These are phyloP conservation scores for Solanum piurae DNA, from an alignment of 257 asterid genomes.

Conservation along the genomic window DNA sequence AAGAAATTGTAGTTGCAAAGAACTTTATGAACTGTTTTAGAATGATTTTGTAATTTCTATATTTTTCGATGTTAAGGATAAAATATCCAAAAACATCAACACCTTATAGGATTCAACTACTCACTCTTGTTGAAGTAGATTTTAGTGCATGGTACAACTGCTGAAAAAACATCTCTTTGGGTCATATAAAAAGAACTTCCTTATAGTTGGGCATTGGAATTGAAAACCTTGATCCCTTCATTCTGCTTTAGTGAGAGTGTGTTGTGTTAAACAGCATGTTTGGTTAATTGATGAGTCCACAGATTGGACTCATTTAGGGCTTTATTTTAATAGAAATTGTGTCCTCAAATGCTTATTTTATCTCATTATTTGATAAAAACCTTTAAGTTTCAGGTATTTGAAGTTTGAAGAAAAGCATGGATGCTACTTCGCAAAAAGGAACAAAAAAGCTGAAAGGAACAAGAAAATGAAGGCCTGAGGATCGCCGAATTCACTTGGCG, in stretches of 20 bases:
- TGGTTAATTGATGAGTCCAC: too few species aligned
- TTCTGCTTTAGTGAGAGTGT: not conserved
- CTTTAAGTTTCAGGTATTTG: too few species aligned
- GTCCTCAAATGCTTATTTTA: too few species aligned
- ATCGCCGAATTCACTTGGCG: too few species aligned
- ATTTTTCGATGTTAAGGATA: constrained; percentile 44
- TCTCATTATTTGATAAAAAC: too few species aligned
- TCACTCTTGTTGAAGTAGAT: constrained; percentile 31
- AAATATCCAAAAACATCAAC: constrained; percentile 32
- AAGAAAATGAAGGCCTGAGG: too few species aligned
- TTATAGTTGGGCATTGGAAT: not conserved
- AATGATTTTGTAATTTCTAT: constrained; percentile 50
- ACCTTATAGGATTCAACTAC: constrained; percentile 45
- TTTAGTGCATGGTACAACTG: constrained; percentile 23
- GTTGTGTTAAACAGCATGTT: constrained; percentile 3
- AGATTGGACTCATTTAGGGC: too few species aligned
- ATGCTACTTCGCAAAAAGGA: too few species aligned
- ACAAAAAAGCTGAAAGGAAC: too few species aligned
- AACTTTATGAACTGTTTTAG: constrained; percentile 60
- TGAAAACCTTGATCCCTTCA: not conserved
- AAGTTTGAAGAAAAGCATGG: too few species aligned
- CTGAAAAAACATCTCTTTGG: constrained; percentile 13
- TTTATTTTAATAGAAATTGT: too few species aligned
- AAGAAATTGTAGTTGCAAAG: constrained; percentile 55
- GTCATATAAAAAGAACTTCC: not conserved